Evolutionary conservation across 495 filamentous ascomycete species (phyloP).

Genomic region (Elaphomyces granulatus): DNA sequence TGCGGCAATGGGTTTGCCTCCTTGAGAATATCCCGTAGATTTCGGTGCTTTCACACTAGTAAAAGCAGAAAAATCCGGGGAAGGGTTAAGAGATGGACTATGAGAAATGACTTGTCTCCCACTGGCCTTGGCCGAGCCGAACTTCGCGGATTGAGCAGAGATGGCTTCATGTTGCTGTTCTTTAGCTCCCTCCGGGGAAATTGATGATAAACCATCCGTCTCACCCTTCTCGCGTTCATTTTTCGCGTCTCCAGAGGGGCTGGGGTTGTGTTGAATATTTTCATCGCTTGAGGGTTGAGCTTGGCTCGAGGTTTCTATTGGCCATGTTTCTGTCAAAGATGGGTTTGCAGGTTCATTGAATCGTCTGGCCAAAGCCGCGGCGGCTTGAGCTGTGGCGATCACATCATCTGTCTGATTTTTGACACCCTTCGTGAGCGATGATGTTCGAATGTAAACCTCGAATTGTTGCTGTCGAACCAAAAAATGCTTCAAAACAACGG

Average conservation of each 20-base stretch:
- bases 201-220: too few relatives aligned
- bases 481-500: slow-evolving; percentile 66
- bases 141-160: too few relatives aligned
- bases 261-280: too few relatives aligned
- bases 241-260: too few relatives aligned
- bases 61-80: slow-evolving; percentile 37
- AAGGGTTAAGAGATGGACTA: slow-evolving; percentile 29
- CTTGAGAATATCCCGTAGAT: slow-evolving; percentile 31
- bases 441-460: slow-evolving; percentile 62
- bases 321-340: background rate
- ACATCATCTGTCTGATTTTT: slow-evolving; percentile 49
- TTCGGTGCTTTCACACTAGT: slow-evolving; percentile 47
- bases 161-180: too few relatives aligned
- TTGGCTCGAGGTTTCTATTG: background rate
- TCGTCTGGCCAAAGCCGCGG: slow-evolving; percentile 40
- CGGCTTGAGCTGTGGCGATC: slow-evolving; percentile 48
- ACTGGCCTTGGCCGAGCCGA: slow-evolving; percentile 21
- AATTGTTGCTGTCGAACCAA: slow-evolving; percentile 63
- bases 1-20: slow-evolving; percentile 16
- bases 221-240: too few relatives aligned
- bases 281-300: too few relatives aligned
- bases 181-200: slow-evolving; percentile 25
- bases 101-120: slow-evolving; percentile 47
- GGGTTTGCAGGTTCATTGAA: slow-evolving; percentile 32
- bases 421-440: slow-evolving; percentile 54